Evolutionary conservation across 164 flowering plant species (phyloP).

Genomic region (Cinnamomum chago): DNA sequence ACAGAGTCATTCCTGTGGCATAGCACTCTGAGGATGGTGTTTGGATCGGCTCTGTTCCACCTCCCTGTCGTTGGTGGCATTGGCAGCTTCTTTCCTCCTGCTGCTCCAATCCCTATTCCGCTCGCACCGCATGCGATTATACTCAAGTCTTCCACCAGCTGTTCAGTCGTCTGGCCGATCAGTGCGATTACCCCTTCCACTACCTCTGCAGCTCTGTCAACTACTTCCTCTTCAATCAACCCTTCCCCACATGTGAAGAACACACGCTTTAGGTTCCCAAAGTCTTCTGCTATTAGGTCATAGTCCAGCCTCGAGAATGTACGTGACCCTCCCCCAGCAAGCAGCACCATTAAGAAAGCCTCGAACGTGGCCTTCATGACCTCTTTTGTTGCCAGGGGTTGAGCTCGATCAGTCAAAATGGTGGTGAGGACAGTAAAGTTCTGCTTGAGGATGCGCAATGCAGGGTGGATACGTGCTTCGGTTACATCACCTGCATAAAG

Average conservation of each 20-base stretch:
- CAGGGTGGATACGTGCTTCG: conserved; percentile 66
- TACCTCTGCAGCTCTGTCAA: conserved; percentile 62
- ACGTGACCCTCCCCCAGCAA: conserved; percentile 78
- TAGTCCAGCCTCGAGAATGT: conserved; percentile 52
- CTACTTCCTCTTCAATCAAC: conserved; percentile 56
- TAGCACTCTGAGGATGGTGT: conserved; percentile 81
- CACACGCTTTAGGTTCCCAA: conserved; percentile 54
- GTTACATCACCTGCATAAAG: conserved; percentile 62
- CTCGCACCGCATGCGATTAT: conserved; percentile 66
- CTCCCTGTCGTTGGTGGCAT: conserved; percentile 95
- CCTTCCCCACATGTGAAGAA: conserved; percentile 74
- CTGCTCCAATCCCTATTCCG: conserved; percentile 23
- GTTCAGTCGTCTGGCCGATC: conserved; percentile 72
- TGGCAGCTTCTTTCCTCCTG: conserved; percentile 50
- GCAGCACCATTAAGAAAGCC: conserved; percentile 75
- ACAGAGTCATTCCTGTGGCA: conserved; percentile 70
- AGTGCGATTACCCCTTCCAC: conserved; percentile 71
- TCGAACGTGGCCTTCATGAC: conserved; percentile 88
- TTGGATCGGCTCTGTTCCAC: conserved; percentile 83
- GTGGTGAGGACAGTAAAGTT: conserved; percentile 66
- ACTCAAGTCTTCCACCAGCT: conserved; percentile 81
- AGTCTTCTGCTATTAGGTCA: conserved; percentile 73
- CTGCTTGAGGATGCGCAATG: conserved; percentile 73
- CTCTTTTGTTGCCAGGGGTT: conserved; percentile 65
- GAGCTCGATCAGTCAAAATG: conserved; percentile 62